A percentile compares a stretch with the other conserved stretches of the same genome.
phyloP scores from a whole-genome alignment of 108 stramenopile species.

The Skeletonema costatum region DNA sequence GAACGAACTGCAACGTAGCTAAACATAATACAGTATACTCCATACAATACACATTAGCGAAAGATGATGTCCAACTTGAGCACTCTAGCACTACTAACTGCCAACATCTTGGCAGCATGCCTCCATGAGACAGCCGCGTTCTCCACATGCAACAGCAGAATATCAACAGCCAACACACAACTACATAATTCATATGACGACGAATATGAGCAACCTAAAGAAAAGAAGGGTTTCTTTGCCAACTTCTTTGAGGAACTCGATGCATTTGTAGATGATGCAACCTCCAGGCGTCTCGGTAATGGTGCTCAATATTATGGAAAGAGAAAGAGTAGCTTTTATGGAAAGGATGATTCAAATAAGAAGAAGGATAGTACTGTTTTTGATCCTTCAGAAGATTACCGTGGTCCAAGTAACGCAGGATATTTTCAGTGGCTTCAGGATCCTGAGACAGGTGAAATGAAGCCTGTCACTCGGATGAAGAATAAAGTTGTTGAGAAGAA shows the following conservation, averaged over 20 bases:
- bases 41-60: neutral
- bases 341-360: constrained; percentile 61
- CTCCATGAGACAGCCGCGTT: neutral
- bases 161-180: neutral
- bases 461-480: constrained; percentile 78
- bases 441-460: constrained; percentile 68
- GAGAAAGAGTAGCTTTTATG: constrained; percentile 71
- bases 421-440: constrained; percentile 88
- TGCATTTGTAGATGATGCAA: constrained; percentile 91
- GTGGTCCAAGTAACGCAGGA: constrained; percentile 71
- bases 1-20: neutral
- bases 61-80: neutral
- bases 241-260: constrained; percentile 86
- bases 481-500: constrained; percentile 70
- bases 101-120: neutral
- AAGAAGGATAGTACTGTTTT: constrained; percentile 53
- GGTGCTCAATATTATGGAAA: constrained; percentile 89
- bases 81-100: neutral
- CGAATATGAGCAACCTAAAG: constrained; percentile 14
- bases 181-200: constrained; percentile 27
- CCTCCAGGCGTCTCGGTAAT: constrained; percentile 72
- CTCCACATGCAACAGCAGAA: neutral
- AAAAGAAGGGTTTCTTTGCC: constrained; percentile 54
- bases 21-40: too few species aligned
- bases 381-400: constrained; percentile 67